A percentile compares a stretch with the other conserved stretches of the same genome.
phyloP scores from a whole-genome alignment of 1,284 basidiomycete species.

The Anthracocystis walkeri region DNA sequence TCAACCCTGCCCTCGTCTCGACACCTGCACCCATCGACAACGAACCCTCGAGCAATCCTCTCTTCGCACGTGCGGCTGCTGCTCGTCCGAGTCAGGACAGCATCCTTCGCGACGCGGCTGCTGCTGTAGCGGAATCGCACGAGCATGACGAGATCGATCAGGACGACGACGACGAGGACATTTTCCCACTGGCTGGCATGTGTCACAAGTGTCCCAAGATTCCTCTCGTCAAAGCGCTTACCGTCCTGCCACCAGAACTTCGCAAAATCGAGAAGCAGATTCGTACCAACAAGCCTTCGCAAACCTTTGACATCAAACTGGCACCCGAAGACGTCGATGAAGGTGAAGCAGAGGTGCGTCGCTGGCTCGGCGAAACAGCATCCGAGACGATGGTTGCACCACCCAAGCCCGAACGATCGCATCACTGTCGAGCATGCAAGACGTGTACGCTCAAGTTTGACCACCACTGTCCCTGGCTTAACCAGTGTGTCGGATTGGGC shows the following conservation, averaged over 20 bases:
- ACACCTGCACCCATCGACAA: slow-evolving; percentile 14
- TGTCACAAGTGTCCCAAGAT: slow-evolving; percentile 64
- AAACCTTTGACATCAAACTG: slow-evolving; percentile 30
- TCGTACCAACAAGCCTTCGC: slow-evolving; percentile 29
- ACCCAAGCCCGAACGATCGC: slow-evolving; percentile 86
- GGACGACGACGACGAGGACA: slow-evolving; percentile 55
- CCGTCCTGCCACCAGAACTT: slow-evolving; percentile 63
- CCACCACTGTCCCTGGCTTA: slow-evolving; percentile 80
- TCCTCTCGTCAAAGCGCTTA: slow-evolving; percentile 56
- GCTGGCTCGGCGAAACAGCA: slow-evolving; percentile 59
- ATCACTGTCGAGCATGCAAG: slow-evolving; percentile 94
- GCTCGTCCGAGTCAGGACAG: slow-evolving; percentile 24
- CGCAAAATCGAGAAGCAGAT: slow-evolving; percentile 57
- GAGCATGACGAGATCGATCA: slow-evolving; percentile 27
- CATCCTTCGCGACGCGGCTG: background rate
- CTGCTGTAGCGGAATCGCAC: too few relatives aligned
- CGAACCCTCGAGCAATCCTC: slow-evolving; percentile 16
- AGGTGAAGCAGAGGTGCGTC: slow-evolving; percentile 59
- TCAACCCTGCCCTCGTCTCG: slow-evolving; percentile 18
- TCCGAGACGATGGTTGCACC: slow-evolving; percentile 66
- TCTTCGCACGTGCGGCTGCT: slow-evolving; percentile 16
- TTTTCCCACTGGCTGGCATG: slow-evolving; percentile 60
- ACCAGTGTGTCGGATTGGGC: slow-evolving; percentile 91
- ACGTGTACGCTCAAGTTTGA: slow-evolving; percentile 88
- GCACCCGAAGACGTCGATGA: slow-evolving; percentile 55